Evolutionary conservation across 139 green algal species (phyloP), one percentile per base, ranked within the genome.

Genomic region (Micractinium conductrix): DNA sequence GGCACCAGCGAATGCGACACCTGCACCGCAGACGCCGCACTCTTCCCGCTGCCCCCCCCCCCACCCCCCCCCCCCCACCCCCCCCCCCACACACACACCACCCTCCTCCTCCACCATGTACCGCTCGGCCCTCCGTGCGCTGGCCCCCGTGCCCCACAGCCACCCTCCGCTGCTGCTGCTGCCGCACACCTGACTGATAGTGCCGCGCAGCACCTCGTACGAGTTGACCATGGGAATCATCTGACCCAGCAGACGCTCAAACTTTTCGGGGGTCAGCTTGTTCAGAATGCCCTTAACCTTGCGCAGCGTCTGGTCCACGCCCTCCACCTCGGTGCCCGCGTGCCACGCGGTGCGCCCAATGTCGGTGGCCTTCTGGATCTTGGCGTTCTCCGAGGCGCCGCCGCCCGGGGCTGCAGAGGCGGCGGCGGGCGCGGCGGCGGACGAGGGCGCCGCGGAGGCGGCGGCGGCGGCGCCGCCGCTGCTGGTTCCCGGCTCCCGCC

Each of bases 241-340:
- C 91, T 98, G 96, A 12, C 89, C 70, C 58, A 96, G 88, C 86
- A 98, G 92, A 9, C 93, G 91, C 50, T 99, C 97, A 89, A 99
- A 99, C 88, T 99, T 99, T 88, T 99, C 95, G 0, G 97, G 97
- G 38, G 97, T 99, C 72, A 99, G 95, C 94, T 99, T 99, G 94
- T 99, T 99, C 48, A 99, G 93, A 9, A 99, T 96, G 79, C 94
- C 95, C 93, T 99, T 99, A 53, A 99, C 90, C 80, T 91, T 93
- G 70, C 95, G 95, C 43, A 97, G 81, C 12, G 96, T 93, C 92
- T 99, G 93, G 60, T 78, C 88, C 22, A 88, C 73, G 24, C 81
- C 74, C 12, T 88, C 86, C 4, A 90, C 55, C 0, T 55, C 44
- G 0, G 79, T 81, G 40, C 87, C 90, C 2, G 91, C 88, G 45